Conservation (phyloP, 2,329 filamentous ascomycete species). For the Neonectria neomacrospora region DNA sequence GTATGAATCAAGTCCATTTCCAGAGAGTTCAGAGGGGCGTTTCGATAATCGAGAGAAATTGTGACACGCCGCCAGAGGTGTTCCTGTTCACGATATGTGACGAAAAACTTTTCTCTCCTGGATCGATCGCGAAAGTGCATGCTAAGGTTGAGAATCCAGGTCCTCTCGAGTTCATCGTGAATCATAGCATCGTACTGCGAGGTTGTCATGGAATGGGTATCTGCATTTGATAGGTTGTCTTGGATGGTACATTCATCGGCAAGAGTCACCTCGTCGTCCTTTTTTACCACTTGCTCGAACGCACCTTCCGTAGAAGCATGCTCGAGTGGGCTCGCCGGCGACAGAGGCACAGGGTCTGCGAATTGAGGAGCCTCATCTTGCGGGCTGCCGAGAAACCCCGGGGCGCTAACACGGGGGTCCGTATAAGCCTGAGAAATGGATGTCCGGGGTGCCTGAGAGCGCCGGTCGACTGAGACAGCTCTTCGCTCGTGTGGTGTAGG, state of each 20-base stretch:
- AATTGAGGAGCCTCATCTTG: slow-evolving; percentile 34
- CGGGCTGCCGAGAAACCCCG: slow-evolving; percentile 53
- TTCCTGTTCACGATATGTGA: slow-evolving; percentile 87
- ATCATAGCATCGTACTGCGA: slow-evolving; percentile 72
- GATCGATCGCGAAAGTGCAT: slow-evolving; percentile 98
- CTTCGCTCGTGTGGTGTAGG: slow-evolving; percentile 74
- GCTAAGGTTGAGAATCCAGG: slow-evolving; percentile 96
- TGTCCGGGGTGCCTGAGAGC: slow-evolving; percentile 50
- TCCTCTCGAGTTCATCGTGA: slow-evolving; percentile 83
- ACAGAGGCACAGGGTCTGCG: slow-evolving; percentile 26
- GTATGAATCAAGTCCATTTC: slow-evolving; percentile 84
- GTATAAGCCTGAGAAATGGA: slow-evolving; percentile 35
- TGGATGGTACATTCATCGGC: slow-evolving; percentile 37
- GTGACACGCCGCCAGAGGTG: slow-evolving; percentile 88
- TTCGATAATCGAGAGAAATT: slow-evolving; percentile 91
- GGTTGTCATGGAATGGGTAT: slow-evolving; percentile 61
- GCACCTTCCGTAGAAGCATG: slow-evolving; percentile 24
- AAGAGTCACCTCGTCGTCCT: slow-evolving; percentile 38
- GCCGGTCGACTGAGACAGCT: slow-evolving; percentile 73
- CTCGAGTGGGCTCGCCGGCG: slow-evolving; percentile 30
- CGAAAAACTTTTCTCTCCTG: slow-evolving; percentile 95
- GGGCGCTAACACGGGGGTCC: slow-evolving; percentile 60
- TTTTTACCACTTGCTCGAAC: slow-evolving; percentile 19
- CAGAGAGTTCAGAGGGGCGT: slow-evolving; percentile 81
- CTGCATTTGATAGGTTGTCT: slow-evolving; percentile 50